Evolutionary conservation across 169 alveolate species (phyloP), one percentile per base, ranked within the genome.

Genomic region (Eimeria acervulina): DNA sequence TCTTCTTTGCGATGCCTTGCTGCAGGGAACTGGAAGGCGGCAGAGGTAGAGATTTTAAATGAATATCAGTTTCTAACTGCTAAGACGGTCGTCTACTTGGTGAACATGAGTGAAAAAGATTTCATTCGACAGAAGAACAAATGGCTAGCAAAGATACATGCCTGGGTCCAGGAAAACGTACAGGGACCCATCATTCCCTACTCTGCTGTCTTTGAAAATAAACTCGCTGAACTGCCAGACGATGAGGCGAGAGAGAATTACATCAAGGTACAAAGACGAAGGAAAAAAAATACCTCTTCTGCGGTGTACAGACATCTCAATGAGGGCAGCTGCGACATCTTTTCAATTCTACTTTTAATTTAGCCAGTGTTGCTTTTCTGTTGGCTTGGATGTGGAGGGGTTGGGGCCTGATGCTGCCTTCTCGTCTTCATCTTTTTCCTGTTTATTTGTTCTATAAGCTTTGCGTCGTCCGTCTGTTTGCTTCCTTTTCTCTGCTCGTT

Each of bases 121-220:
- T 99, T 98, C 96, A 96, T 98, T 38, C 97, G 99, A n/a, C 99
- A 98, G 96, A 99, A 99, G 98, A 99, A 99, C 98, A 99, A 99
- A 97, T 99, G 99, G 98, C 99, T 52, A 97, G 99, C 66, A 97
- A 96, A 99, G 96, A 99, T 99, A 88, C 98, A 97, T 74, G 98
- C 98, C 90, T 99, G 99, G 99, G 99, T 99, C 33, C 97, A 98
- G 81, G 99, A 98, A 80, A 98, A 99, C 95, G 99, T 99, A 83
- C 99, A 99, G 84, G 99, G 99, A 42, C 99, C 99, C 61, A 99
- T 99, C 95, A 98, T 99, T 52, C 99, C 99, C 23, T 99, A 98
- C 97, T 98, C 99, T n/a, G 99, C 99, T 61, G 99, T 98, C 81
- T 98, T 98, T 93, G 99, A 99, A 97, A 97, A 97, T 83, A 97